Base-by-base conservation (phyloP, 805 yeast genomes). In the Yarrowia yakushimensis region DNA sequence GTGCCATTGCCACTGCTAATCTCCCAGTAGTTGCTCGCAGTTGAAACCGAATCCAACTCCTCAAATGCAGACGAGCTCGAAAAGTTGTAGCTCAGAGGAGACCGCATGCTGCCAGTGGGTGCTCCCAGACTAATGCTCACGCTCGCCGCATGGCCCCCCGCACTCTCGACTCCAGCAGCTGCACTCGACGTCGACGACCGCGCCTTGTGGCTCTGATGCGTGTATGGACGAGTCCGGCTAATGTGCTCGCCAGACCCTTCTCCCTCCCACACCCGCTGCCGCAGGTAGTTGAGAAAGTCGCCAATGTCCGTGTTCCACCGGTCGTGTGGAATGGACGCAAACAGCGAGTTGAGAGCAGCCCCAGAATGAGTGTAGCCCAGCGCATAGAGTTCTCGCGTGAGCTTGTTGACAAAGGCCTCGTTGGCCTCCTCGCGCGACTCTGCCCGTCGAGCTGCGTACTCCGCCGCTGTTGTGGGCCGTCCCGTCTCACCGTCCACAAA, bases 401-500 rank as follows among this genome's bases (percentile, higher is more conserved):
- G 27, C 30, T 41, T 55, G 39, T 55, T 41, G 36, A 55, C 61
- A 22, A 55, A 41, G 9, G 61, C 61, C 42, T 55, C 61, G 30
- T 55, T 55, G 37, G 61, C 61, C 37, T 55, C 61, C 13, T 30
- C 61, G 2, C 48, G 48, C 4, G 61, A 28, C 39, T 55, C 48
- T 2, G 46, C 36, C 1, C 61, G 48, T 0, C 61, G 36, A 1
- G 36, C 28, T 2, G 46, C 30, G 39, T 55, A 55, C 39, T 55
- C 61, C 6, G 37, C 27, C 11, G 42, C 62, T 0, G 46, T 39
- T 1, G 61, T 28, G 45, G 59, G 42, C 30, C 27, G 27, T 15
- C 43, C 30, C 13, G 28, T 37, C n/a, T 55, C 46, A 3, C 66
- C 63, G 48, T 64, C 70, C 45, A 66, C 55, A 43, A 68, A 67